These are phyloP conservation scores for Oryza glaberrima DNA, from an alignment of 176 grass and related monocot species.

Conservation along the genomic window DNA sequence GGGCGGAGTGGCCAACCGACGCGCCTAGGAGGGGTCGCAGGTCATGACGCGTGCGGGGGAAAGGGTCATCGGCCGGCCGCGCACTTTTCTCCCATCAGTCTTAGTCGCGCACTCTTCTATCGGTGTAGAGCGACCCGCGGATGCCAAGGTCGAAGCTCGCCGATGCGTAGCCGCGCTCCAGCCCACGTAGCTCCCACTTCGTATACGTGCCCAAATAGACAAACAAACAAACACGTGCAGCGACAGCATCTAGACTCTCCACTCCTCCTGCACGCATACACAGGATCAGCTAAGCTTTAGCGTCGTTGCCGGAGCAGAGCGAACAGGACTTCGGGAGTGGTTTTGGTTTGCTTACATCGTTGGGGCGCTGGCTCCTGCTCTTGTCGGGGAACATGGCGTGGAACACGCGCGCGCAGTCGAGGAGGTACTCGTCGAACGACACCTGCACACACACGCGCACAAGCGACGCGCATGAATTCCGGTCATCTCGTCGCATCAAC, in stretches of 20 bases:
- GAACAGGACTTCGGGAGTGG: no score
- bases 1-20: no score
- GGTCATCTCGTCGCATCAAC: not conserved
- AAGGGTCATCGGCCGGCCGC: no score
- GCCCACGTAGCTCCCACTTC: slow-evolving; percentile 73
- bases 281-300: not conserved
- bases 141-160: slow-evolving; percentile 62
- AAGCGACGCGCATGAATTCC: not conserved
- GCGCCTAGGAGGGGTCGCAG: no score
- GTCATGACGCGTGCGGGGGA: no score
- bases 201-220: slow-evolving; percentile 41
- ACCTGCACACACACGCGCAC: slow-evolving; percentile 36
- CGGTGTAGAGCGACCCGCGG: slow-evolving; percentile 59
- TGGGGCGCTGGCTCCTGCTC: slow-evolving; percentile 55
- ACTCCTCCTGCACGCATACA: slow-evolving; percentile 56
- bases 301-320: not conserved
- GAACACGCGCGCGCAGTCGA: slow-evolving; percentile 64
- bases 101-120: slow-evolving; percentile 20
- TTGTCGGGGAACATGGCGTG: slow-evolving; percentile 84
- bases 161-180: slow-evolving; percentile 49
- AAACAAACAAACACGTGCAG: slow-evolving; percentile 23
- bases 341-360: slow-evolving; percentile 46
- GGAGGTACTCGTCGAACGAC: slow-evolving; percentile 77
- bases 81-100: no score
- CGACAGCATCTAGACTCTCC: slow-evolving; percentile 74